Percentiles rank a stretch among this genome's conserved stretches.
phyloP scores from a whole-genome alignment of 805 yeast species.

The Spathaspora boniae region DNA sequence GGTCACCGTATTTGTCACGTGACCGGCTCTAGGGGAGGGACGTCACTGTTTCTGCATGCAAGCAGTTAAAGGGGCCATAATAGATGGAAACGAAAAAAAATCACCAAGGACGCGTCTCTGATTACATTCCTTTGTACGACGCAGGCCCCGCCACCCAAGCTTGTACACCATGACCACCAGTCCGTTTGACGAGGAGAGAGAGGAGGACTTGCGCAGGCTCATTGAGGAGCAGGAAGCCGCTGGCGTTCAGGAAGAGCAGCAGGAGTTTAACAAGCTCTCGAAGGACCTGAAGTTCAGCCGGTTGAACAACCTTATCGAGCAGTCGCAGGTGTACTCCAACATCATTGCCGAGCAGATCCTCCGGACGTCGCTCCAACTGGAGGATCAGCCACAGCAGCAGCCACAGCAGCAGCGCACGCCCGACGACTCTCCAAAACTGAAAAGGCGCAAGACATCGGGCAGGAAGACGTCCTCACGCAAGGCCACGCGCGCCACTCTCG shows the following conservation, averaged over 20 bases:
- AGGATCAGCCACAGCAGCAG: conserved; percentile 7
- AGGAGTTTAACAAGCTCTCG: conserved; percentile 42
- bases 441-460: conserved; percentile 14
- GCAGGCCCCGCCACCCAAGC: no score
- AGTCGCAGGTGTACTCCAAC: conserved; percentile 82
- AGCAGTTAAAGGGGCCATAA: no score
- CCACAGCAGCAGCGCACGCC: conserved; percentile 3
- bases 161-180: neutral
- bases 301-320: conserved; percentile 72
- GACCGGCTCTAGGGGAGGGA: no score
- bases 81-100: no score
- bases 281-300: conserved; percentile 60
- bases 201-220: conserved; percentile 6
- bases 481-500: conserved; percentile 20
- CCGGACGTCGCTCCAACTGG: conserved; percentile 37
- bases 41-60: no score
- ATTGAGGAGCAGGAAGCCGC: conserved; percentile 4
- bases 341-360: conserved; percentile 79
- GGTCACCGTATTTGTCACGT: no score
- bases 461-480: conserved; percentile 14
- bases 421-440: conserved; percentile 19
- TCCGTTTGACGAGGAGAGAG: neutral
- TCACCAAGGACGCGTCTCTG: no score
- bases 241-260: conserved; percentile 25
- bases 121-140: no score